Percentiles rank a stretch among this genome's conserved stretches.
These are phyloP conservation scores for Aspergillus ochraceus DNA, from an alignment of 2,329 filamentous ascomycete species.

Conservation along the genomic window DNA sequence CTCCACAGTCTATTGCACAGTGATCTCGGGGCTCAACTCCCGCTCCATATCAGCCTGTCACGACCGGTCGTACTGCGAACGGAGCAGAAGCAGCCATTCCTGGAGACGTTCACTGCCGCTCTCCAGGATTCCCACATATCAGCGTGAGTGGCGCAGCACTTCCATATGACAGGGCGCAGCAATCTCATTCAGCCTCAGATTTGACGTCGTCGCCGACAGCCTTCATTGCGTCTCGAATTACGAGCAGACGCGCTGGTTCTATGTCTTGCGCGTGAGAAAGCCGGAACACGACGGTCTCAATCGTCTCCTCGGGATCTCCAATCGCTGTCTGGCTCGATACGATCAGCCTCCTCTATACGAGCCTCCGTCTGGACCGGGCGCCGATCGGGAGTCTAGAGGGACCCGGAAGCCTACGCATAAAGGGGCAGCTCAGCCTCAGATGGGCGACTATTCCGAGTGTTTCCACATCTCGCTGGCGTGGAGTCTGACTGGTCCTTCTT, in stretches of 20 bases:
- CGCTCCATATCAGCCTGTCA: conserved; percentile 89
- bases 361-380: background rate
- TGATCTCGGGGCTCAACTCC: conserved; percentile 73
- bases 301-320: conserved; percentile 65
- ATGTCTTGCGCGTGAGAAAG: conserved; percentile 67
- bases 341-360: conserved; percentile 71
- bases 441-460: conserved; percentile 50
- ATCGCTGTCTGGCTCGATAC: conserved; percentile 60
- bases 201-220: conserved; percentile 45
- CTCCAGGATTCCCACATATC: conserved; percentile 45
- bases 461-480: conserved; percentile 93
- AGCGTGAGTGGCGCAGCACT: conserved; percentile 40
- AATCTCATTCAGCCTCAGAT: conserved; percentile 42
- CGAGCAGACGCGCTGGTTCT: conserved; percentile 73
- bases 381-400: background rate
- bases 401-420: background rate
- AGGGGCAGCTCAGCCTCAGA: background rate
- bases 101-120: conserved; percentile 52
- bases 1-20: conserved; percentile 72
- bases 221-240: conserved; percentile 68
- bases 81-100: conserved; percentile 69
- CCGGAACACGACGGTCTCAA: conserved; percentile 57
- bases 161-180: background rate
- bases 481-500: conserved; percentile 61
- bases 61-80: conserved; percentile 74